Conservation (phyloP, 192 early-diverging fungal genomes). For the Backusella mclennaniae region DNA sequence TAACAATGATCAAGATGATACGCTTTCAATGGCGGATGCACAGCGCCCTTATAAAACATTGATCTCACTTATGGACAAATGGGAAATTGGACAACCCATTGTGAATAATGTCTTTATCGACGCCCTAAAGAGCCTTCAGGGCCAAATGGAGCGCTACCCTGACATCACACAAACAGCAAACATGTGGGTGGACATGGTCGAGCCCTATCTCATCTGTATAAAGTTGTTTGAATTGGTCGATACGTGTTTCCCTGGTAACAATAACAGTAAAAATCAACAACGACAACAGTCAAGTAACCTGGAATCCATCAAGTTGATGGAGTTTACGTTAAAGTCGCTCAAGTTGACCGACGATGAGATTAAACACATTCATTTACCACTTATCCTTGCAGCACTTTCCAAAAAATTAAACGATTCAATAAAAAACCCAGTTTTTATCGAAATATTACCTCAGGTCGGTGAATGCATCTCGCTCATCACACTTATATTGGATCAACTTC, state of each 20-base stretch:
- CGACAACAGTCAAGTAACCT: background rate
- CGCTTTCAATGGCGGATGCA: constrained; percentile 31
- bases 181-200: constrained; percentile 91
- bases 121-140: constrained; percentile 63
- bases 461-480: constrained; percentile 30
- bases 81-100: constrained; percentile 76
- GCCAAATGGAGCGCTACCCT: background rate
- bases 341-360: constrained; percentile 83
- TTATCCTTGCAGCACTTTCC: constrained; percentile 64
- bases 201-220: constrained; percentile 83
- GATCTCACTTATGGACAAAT: constrained; percentile 85
- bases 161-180: constrained; percentile 78
- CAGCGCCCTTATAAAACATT: constrained; percentile 76
- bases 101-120: constrained; percentile 73
- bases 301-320: constrained; percentile 56
- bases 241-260: constrained; percentile 34
- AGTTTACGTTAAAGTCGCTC: constrained; percentile 73
- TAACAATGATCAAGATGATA: background rate
- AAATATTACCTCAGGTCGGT: constrained; percentile 29
- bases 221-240: constrained; percentile 59
- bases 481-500: constrained; percentile 37
- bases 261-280: background rate
- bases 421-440: constrained; percentile 14
- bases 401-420: constrained; percentile 35
- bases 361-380: constrained; percentile 77